Evolutionary conservation across 495 filamentous ascomycete genomes (phyloP).

Genomic region (Penicillium bialowiezense): DNA sequence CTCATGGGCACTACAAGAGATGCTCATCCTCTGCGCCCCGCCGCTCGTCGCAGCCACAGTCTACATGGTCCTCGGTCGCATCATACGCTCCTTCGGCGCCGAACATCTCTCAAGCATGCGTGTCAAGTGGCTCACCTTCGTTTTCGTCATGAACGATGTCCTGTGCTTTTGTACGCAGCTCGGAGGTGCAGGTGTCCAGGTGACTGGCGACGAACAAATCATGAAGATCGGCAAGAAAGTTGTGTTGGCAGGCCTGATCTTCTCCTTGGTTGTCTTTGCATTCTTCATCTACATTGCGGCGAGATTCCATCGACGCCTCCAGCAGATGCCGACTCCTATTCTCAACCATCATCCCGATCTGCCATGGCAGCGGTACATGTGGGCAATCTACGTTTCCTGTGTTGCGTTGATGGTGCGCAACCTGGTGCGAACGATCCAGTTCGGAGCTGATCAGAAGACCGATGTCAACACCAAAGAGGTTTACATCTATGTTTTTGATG

Average conservation of each 20-base stretch:
- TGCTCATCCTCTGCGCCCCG: slow-evolving; percentile 43
- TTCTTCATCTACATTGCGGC: slow-evolving; percentile 26
- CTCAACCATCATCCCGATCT: slow-evolving; percentile 12
- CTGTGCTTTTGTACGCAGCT: slow-evolving; percentile 35
- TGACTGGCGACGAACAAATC: slow-evolving; percentile 27
- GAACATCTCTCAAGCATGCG: slow-evolving; percentile 36
- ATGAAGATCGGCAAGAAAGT: slow-evolving; percentile 35
- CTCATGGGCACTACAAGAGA: slow-evolving; percentile 40
- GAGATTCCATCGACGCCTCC: slow-evolving; percentile 22
- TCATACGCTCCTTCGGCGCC: slow-evolving; percentile 49
- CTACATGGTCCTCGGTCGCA: slow-evolving; percentile 56
- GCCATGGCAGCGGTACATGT: slow-evolving; percentile 32
- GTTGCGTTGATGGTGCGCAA: slow-evolving; percentile 38
- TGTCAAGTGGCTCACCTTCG: slow-evolving; percentile 22
- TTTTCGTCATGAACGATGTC: slow-evolving; percentile 40
- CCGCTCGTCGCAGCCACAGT: slow-evolving; percentile 55
- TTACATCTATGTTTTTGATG: slow-evolving; percentile 43
- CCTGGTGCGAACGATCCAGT: slow-evolving; percentile 43
- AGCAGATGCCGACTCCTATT: slow-evolving; percentile 7
- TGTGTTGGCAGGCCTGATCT: slow-evolving; percentile 30
- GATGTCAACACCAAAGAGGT: slow-evolving; percentile 29
- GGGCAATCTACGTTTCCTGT: slow-evolving; percentile 37
- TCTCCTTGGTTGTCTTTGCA: slow-evolving; percentile 30
- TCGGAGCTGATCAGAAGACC: slow-evolving; percentile 19
- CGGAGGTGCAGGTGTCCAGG: slow-evolving; percentile 42